Percentiles rank a stretch among this genome's conserved stretches.
Evolutionary conservation across 768 basidiomycete genomes (phyloP).

Genomic region (Rhizopogon rudus): DNA sequence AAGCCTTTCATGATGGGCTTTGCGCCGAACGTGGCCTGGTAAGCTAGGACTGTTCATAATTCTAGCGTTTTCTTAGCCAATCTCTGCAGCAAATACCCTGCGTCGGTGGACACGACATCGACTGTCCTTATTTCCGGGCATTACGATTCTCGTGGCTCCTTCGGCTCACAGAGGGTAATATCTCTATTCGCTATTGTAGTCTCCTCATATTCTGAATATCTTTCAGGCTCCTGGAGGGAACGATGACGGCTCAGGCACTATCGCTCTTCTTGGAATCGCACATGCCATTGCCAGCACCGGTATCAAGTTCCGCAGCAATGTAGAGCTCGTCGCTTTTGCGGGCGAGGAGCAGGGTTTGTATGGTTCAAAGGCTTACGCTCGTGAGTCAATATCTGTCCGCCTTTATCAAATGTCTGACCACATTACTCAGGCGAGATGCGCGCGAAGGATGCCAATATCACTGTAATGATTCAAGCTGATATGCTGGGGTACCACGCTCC

Average conservation of each 20-base stretch:
- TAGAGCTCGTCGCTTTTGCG: constrained; percentile 80
- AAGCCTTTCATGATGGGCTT: constrained; percentile 65
- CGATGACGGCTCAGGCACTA: constrained; percentile 61
- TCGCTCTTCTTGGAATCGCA: constrained; percentile 76
- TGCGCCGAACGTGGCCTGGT: constrained; percentile 88
- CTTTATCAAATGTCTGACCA: neutral
- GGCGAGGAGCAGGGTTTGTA: constrained; percentile 90
- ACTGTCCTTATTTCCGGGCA: constrained; percentile 79
- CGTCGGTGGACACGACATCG: constrained; percentile 50
- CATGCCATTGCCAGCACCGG: constrained; percentile 62
- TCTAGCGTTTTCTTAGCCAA: neutral
- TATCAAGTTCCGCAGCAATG: constrained; percentile 68
- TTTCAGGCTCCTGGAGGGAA: constrained; percentile 45
- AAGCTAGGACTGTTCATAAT: constrained; percentile 12
- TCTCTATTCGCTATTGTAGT: neutral
- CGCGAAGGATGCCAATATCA: constrained; percentile 55
- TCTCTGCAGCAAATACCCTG: constrained; percentile 49
- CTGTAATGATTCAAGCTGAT: constrained; percentile 86
- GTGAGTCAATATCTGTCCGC: constrained; percentile 38
- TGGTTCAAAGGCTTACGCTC: constrained; percentile 75
- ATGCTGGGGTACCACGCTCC: constrained; percentile 85
- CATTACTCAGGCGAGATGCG: constrained; percentile 49
- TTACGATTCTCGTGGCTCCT: constrained; percentile 89
- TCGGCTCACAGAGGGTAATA: constrained; percentile 58
- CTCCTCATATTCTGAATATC: neutral